Evolutionary conservation across 2,329 filamentous ascomycete species (phyloP).

Genomic region (Nothophaeocryptopus gaeumannii): DNA sequence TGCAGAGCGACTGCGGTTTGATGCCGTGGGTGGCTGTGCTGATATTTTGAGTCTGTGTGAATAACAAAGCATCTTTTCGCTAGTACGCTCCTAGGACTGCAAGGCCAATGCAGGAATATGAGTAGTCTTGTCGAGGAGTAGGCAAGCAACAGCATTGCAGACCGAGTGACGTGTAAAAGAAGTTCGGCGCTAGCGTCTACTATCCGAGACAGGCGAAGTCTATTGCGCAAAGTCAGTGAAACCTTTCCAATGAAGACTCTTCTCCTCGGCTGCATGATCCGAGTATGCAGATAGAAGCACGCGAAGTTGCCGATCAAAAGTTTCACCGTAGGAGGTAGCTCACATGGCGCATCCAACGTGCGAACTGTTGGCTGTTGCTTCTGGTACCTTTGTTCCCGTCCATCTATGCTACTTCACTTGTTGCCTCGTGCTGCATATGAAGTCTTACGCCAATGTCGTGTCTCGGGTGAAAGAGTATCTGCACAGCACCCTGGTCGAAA

Average conservation of each 20-base stretch:
- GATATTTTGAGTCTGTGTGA: background rate
- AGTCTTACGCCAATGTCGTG: too few relatives aligned
- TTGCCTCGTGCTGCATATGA: too few relatives aligned
- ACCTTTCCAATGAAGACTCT: background rate
- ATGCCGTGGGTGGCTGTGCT: background rate
- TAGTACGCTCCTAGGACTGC: background rate
- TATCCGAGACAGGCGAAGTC: conserved; percentile 4
- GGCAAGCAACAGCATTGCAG: background rate
- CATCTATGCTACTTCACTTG: too few relatives aligned
- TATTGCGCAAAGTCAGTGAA: background rate
- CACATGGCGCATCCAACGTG: too few relatives aligned
- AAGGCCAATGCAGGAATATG: background rate
- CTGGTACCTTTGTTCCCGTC: too few relatives aligned
- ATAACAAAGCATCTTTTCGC: background rate
- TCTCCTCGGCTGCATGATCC: too few relatives aligned
- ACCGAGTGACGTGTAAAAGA: background rate
- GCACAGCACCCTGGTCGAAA: too few relatives aligned
- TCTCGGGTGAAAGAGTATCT: too few relatives aligned
- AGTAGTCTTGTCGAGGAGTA: background rate
- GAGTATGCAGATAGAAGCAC: too few relatives aligned
- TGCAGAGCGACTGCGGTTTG: background rate
- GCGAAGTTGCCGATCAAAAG: too few relatives aligned
- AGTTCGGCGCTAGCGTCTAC: background rate
- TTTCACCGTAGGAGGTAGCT: too few relatives aligned
- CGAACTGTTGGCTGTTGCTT: too few relatives aligned